These are phyloP conservation scores for Stephania japonica DNA, from an alignment of 164 flowering plant species.

Conservation along the genomic window DNA sequence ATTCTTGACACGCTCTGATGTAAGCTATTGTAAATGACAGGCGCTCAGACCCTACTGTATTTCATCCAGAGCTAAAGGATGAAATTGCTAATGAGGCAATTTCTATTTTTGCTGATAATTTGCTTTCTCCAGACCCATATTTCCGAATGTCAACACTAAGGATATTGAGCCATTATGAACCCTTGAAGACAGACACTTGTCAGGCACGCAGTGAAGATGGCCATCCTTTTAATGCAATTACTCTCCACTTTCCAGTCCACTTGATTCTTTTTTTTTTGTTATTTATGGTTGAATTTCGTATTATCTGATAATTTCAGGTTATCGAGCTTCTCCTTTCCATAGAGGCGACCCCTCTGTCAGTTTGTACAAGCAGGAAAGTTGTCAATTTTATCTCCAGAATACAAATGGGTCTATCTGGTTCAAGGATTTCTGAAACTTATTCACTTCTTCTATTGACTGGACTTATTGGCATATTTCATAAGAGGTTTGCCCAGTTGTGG, in stretches of 20 bases:
- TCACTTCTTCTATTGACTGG: slow-evolving; percentile 54
- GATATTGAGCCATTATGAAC: slow-evolving; percentile 66
- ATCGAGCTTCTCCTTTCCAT: slow-evolving; percentile 55
- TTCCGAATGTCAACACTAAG: slow-evolving; percentile 69
- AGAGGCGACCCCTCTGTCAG: slow-evolving; percentile 62
- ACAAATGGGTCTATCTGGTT: slow-evolving; percentile 54
- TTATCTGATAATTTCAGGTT: slow-evolving; percentile 44
- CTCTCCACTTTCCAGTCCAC: not conserved
- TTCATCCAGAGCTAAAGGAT: slow-evolving; percentile 40
- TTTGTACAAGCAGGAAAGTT: slow-evolving; percentile 63
- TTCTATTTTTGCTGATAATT: slow-evolving; percentile 49
- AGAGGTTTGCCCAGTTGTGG: slow-evolving; percentile 70
- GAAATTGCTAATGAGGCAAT: slow-evolving; percentile 42
- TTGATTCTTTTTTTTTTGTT: slow-evolving; percentile 3
- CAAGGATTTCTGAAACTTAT: slow-evolving; percentile 47
- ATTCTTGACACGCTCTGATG: not conserved
- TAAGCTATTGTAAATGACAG: slow-evolving; percentile 25
- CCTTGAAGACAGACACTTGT: slow-evolving; percentile 31
- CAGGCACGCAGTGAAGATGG: slow-evolving; percentile 21
- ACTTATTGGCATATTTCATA: slow-evolving; percentile 75
- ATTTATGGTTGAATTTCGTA: not conserved
- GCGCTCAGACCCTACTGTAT: slow-evolving; percentile 15
- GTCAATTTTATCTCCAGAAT: slow-evolving; percentile 49
- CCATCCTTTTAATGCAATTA: slow-evolving; percentile 35
- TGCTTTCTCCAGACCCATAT: slow-evolving; percentile 48